Percentiles rank a stretch among this genome's conserved stretches.
Conservation (phyloP, 2,329 filamentous ascomycete species). For the Aspergillus viridinutans region DNA sequence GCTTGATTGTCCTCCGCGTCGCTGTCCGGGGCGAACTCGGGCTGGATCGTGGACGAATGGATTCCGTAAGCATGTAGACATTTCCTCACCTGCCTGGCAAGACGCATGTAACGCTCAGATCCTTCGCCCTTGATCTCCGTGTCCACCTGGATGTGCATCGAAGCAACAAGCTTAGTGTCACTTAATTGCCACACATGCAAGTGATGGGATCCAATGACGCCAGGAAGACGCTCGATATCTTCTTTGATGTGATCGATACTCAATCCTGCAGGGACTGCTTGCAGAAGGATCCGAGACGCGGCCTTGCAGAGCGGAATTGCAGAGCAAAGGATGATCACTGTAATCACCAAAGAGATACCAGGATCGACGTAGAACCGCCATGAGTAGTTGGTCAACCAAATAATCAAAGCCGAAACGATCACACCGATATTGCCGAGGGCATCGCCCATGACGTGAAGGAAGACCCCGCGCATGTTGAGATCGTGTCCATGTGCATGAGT, state of each 20-base stretch:
- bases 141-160: conserved; percentile 85
- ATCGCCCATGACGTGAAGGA: conserved; percentile 57
- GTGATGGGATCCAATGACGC: conserved; percentile 88
- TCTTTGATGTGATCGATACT: conserved; percentile 85
- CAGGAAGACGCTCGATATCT: conserved; percentile 80
- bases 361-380: conserved; percentile 89
- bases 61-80: conserved; percentile 96
- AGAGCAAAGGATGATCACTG: conserved; percentile 61
- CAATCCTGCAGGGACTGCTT: conserved; percentile 87
- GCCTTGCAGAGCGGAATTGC: conserved; percentile 51
- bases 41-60: conserved; percentile 95
- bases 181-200: conserved; percentile 97
- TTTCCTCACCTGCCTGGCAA: conserved; percentile 74
- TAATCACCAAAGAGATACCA: conserved; percentile 88
- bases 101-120: conserved; percentile 77
- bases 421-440: conserved; percentile 48
- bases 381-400: conserved; percentile 81
- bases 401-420: conserved; percentile 67
- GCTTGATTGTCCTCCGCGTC: conserved; percentile 28
- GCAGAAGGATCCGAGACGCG: conserved; percentile 73
- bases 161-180: conserved; percentile 89
- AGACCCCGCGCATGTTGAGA: conserved; percentile 85
- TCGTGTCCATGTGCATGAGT: conserved; percentile 47
- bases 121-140: conserved; percentile 84
- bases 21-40: conserved; percentile 60